Evolutionary conservation across 1,284 basidiomycete genomes (phyloP).

Genomic region (Pseudozyma tsukubaensis): DNA sequence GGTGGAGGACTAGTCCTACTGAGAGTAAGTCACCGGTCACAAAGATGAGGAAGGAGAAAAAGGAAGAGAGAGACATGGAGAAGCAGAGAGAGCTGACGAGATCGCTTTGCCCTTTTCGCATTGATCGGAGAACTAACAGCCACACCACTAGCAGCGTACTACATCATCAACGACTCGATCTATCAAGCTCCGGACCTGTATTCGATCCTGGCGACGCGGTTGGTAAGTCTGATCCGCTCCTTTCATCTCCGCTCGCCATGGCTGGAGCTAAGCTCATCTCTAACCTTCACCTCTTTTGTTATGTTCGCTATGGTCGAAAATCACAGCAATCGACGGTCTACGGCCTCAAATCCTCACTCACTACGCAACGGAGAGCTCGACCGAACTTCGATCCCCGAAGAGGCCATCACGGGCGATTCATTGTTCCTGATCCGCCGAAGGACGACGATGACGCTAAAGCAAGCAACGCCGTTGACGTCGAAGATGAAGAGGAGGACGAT

Average conservation of each 20-base stretch:
- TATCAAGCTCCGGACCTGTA: constrained; percentile 65
- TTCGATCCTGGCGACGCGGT: constrained; percentile 50
- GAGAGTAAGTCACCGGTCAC: no score
- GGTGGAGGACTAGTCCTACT: constrained; percentile 39
- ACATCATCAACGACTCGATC: constrained; percentile 61
- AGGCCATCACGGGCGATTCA: constrained; percentile 60
- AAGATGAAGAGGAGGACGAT: constrained; percentile 8
- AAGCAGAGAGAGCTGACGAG: not conserved
- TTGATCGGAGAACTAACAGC: constrained; percentile 8
- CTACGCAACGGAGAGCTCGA: constrained; percentile 38
- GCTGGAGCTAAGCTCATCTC: not conserved
- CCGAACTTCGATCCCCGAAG: constrained; percentile 56
- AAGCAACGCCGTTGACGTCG: not conserved
- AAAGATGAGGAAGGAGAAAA: no score
- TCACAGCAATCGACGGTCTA: constrained; percentile 57
- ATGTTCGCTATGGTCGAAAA: not conserved
- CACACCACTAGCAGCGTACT: constrained; percentile 57
- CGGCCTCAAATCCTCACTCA: constrained; percentile 45
- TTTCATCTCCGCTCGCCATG: no score
- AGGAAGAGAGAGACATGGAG: not conserved
- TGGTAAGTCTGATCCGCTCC: constrained; percentile 33
- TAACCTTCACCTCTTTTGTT: not conserved
- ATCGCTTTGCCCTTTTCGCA: not conserved
- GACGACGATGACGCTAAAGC: not conserved
- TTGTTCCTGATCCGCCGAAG: constrained; percentile 31